Percentiles rank a stretch among this genome's conserved stretches.
phyloP scores from a whole-genome alignment of 495 filamentous ascomycete genomes.

The Penicillium paradoxum region DNA sequence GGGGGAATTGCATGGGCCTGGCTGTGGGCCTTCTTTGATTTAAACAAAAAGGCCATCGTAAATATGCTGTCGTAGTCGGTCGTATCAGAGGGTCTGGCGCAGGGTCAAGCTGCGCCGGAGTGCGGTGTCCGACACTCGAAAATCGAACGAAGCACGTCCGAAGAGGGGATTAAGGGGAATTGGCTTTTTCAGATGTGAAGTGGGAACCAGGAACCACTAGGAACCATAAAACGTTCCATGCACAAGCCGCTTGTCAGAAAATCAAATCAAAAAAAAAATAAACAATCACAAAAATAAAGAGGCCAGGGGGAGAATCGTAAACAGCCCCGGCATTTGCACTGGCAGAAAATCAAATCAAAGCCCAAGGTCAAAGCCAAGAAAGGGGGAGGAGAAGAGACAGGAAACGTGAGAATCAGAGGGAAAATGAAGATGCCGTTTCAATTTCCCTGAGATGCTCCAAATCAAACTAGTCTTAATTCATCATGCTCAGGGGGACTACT shows the following conservation, averaged over 20 bases:
- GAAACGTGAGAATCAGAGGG: conserved; percentile 9
- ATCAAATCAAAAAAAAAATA: conserved; percentile 16
- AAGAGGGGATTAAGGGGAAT: conserved; percentile 7
- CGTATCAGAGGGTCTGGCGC: conserved; percentile 24
- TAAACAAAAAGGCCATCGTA: conserved; percentile 60
- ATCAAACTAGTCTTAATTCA: conserved; percentile 25
- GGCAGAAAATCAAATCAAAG: conserved; percentile 3
- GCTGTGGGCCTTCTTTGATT: conserved; percentile 52
- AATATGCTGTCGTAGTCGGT: conserved; percentile 36
- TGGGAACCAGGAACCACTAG: conserved; percentile 27
- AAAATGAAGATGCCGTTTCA: too few relatives aligned
- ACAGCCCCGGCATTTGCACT: conserved; percentile 8
- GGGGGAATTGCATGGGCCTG: conserved; percentile 44
- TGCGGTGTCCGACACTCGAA: conserved; percentile 11
- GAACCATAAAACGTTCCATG: conserved; percentile 24
- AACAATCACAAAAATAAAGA: conserved; percentile 4
- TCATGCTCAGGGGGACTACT: conserved; percentile 24
- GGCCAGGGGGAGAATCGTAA: conserved; percentile 10
- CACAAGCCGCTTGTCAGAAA: conserved; percentile 18
- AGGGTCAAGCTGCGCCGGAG: conserved; percentile 14
- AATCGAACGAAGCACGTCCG: conserved; percentile 7
- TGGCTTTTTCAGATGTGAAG: conserved; percentile 26
- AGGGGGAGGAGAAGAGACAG: conserved; percentile 11
- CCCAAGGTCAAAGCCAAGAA: conserved; percentile 4
- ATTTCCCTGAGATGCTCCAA: conserved; percentile 24